These are phyloP conservation scores for Pilatotrama ljubarskyi DNA, from an alignment of 768 basidiomycete genomes.

Conservation along the genomic window DNA sequence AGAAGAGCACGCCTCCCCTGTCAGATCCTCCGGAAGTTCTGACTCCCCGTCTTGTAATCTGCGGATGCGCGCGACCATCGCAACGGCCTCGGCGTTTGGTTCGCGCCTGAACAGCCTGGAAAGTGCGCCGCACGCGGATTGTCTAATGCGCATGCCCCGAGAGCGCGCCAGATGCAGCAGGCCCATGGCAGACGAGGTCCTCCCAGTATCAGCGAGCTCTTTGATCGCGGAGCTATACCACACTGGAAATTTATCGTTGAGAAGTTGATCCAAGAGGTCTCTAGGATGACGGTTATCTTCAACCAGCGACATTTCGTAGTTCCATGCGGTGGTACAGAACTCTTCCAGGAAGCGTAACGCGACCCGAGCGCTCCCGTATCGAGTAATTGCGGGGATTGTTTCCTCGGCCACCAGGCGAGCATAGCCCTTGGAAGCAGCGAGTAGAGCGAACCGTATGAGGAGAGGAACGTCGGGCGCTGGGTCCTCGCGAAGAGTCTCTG, in stretches of 20 bases:
- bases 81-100: not conserved
- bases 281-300: not conserved
- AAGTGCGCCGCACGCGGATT: conserved; percentile 35
- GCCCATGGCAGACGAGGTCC: conserved; percentile 43
- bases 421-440: conserved; percentile 51
- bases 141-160: conserved; percentile 34
- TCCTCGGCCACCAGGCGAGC: conserved; percentile 4
- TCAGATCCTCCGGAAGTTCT: too few species aligned
- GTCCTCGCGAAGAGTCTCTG: conserved; percentile 34
- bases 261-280: not conserved
- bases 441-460: conserved; percentile 43
- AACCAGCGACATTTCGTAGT: not conserved
- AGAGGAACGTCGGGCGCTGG: conserved; percentile 36
- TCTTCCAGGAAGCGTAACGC: conserved; percentile 41
- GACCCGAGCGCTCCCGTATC: conserved; percentile 39
- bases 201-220: conserved; percentile 40
- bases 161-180: conserved; percentile 41
- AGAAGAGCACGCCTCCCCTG: too few species aligned
- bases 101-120: not conserved
- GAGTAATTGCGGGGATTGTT: conserved; percentile 42
- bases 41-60: too few species aligned
- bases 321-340: conserved; percentile 7
- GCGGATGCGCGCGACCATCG: not conserved
- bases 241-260: not conserved
- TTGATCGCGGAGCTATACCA: conserved; percentile 44